Evolutionary conservation across 768 basidiomycete species (phyloP), one percentile per base, ranked within the genome.

Genomic region (Melanogaster broomeanus): DNA sequence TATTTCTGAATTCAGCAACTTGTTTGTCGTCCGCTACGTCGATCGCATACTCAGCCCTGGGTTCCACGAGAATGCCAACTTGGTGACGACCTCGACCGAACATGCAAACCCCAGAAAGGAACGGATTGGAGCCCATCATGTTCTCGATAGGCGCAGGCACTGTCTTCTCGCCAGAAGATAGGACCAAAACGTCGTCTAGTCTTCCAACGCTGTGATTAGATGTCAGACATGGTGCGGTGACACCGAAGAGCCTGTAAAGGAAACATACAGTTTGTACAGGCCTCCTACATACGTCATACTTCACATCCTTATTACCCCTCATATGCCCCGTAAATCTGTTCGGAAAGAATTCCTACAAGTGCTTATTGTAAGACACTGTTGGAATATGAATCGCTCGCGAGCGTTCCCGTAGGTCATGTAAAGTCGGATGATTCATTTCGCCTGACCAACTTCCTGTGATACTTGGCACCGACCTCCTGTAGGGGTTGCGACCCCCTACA

Each of bases 191-290:
- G 27, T 72, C 72, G 46, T 74, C 67, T 4, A 66, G 60, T 10
- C 79, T 65, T 19, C 76, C 75, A 15, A 77, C 65, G 31, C 73
- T 77, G 43, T 34, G 24, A 22, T 34, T 27, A 41, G 21, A 48
- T 43, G 21, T 42, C 42, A 44, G 15, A 24, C 12, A n/a, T 53
- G 22, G 47, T 10, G 18, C 16, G 6, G 22, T n/a, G n/a, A n/a
- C 7, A 3, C 4, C 11, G 18, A n/a, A 15, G 4, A 13, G 11
- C 4, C 9, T 6, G 21, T 6, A 22, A 25, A n/a, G 22, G 33
- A n/a, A 31, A 50, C 51, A 10, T 48, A 78, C 76, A 78, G 63
- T 58, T 70, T 77, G 66, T 73, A 81, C n/a, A 75, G 60, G 11
- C 68, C 62, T n/a, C 25, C 25, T 27, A 27, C 25, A 27, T 27